Evolutionary conservation across 2,329 filamentous ascomycete species (phyloP).

Genomic region (Colletotrichum higginsianum): DNA sequence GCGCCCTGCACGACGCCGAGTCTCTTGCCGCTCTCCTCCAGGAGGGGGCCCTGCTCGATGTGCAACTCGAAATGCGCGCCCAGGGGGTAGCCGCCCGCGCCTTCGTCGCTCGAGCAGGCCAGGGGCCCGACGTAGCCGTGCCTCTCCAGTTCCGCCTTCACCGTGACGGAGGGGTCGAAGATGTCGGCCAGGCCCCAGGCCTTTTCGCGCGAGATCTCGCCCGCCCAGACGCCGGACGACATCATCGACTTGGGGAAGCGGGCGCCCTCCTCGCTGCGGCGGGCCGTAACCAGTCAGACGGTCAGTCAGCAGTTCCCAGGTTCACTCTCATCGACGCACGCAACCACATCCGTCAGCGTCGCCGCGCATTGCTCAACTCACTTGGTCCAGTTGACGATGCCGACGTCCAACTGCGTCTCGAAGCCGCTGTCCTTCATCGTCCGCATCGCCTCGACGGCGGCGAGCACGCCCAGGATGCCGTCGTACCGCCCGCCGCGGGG

Average conservation of each 20-base stretch:
- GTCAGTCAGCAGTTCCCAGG: too few relatives aligned
- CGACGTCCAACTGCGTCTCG: conserved; percentile 79
- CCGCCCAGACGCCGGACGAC: conserved; percentile 83
- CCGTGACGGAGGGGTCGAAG: conserved; percentile 58
- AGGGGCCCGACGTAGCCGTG: conserved; percentile 78
- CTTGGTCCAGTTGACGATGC: conserved; percentile 86
- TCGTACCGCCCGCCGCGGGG: conserved; percentile 79
- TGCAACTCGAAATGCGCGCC: conserved; percentile 87
- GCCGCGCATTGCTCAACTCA: conserved; percentile 45
- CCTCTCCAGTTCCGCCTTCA: conserved; percentile 70
- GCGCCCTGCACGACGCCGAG: conserved; percentile 81
- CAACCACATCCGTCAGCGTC: too few relatives aligned
- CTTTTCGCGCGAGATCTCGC: conserved; percentile 70
- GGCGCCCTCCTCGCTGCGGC: conserved; percentile 80
- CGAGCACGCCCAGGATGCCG: conserved; percentile 81
- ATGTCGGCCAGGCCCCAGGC: conserved; percentile 67
- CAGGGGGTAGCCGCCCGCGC: conserved; percentile 61
- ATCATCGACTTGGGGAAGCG: conserved; percentile 84
- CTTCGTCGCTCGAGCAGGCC: conserved; percentile 20
- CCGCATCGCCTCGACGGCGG: conserved; percentile 81
- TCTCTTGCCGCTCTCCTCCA: conserved; percentile 74
- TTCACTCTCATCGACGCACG: too few relatives aligned
- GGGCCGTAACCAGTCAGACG: too few relatives aligned
- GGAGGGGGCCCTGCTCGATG: conserved; percentile 86
- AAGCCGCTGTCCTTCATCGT: conserved; percentile 77